Evolutionary conservation across 148 eudicot genomes (phyloP).

Genomic region (Cornus kousa): DNA sequence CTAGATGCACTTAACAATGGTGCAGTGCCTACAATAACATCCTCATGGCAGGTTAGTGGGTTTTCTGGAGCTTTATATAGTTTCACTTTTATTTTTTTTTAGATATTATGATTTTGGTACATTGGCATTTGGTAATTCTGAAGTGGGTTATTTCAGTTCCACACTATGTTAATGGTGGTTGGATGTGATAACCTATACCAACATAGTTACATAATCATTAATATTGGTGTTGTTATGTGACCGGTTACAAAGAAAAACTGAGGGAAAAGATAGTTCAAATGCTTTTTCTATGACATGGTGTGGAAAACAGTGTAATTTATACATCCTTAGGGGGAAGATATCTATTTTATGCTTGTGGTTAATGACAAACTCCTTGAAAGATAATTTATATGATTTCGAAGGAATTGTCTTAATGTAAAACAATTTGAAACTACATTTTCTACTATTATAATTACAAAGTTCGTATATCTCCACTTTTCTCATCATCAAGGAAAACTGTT

Average conservation of each 20-base stretch:
- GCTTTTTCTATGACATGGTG: neutral
- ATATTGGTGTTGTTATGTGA: neutral
- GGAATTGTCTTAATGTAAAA: neutral
- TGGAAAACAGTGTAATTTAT: neutral
- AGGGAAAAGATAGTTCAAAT: neutral
- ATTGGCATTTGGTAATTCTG: neutral
- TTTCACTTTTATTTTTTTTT: neutral
- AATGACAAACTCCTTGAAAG: neutral
- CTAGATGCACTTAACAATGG: constrained; percentile 94
- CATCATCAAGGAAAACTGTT: no score
- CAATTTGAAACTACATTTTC: neutral
- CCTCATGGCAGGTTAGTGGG: constrained; percentile 89
- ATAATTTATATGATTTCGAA: neutral
- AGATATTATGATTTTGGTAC: neutral
- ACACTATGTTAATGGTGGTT: neutral
- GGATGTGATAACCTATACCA: neutral
- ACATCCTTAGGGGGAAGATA: neutral
- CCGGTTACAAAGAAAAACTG: neutral
- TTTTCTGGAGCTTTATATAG: constrained; percentile 7
- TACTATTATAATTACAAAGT: neutral
- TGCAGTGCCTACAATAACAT: constrained; percentile 95
- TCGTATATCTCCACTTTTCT: neutral
- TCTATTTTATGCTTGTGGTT: neutral
- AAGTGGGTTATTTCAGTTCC: neutral
- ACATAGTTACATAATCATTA: neutral